Conservation (phyloP, 2,329 filamentous ascomycete genomes). For the Pseudocercospora macadamiae region DNA sequence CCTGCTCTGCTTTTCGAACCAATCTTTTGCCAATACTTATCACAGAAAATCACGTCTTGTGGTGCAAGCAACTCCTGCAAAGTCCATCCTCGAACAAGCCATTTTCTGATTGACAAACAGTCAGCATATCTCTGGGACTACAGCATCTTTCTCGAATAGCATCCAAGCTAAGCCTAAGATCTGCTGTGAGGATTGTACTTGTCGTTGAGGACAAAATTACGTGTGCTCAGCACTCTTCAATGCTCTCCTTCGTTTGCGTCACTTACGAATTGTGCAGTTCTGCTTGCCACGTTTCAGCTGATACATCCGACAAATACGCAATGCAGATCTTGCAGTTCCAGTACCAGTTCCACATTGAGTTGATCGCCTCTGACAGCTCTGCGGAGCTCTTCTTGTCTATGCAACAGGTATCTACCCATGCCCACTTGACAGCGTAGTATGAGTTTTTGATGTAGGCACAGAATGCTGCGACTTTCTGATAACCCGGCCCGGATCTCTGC, state of each 20-base stretch:
- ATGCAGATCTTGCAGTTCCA: neutral
- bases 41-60: constrained; percentile 14
- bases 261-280: too few relatives aligned
- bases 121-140: neutral
- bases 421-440: neutral
- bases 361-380: constrained; percentile 22
- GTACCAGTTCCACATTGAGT: too few relatives aligned
- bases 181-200: too few relatives aligned
- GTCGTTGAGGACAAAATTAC: too few relatives aligned
- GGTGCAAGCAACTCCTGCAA: constrained; percentile 21
- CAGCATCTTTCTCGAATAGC: too few relatives aligned
- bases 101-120: constrained; percentile 6
- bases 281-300: neutral
- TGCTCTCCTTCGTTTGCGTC: too few relatives aligned
- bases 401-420: constrained; percentile 27
- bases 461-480: too few relatives aligned
- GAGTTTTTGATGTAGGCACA: neutral
- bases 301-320: neutral
- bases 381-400: constrained; percentile 23
- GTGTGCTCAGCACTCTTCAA: too few relatives aligned
- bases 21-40: constrained; percentile 4
- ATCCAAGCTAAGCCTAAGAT: too few relatives aligned
- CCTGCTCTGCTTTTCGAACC: neutral
- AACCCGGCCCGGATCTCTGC: too few relatives aligned
- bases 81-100: too few relatives aligned